These are phyloP conservation scores for Salvia hispanica DNA, from an alignment of 257 asterid genomes.

Conservation along the genomic window DNA sequence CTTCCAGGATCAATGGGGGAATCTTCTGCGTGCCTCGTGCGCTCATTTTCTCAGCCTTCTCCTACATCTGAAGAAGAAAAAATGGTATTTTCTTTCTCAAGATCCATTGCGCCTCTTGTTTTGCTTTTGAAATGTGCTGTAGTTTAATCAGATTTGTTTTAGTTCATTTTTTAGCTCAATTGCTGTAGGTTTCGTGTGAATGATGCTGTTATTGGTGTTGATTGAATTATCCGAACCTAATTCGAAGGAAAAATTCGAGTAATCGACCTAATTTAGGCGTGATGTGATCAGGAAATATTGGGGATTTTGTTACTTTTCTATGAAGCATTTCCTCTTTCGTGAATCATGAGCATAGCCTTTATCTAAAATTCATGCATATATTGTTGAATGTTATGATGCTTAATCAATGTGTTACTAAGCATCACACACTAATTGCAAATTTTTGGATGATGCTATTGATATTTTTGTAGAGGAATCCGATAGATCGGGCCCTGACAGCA, in stretches of 20 bases:
- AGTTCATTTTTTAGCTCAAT: slow-evolving; percentile 5
- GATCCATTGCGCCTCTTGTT: not conserved
- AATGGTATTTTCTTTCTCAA: slow-evolving; percentile 41
- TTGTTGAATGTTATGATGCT: not conserved
- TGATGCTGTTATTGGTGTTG: not conserved
- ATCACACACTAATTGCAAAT: not conserved
- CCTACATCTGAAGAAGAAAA: slow-evolving; percentile 44
- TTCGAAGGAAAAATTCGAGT: not conserved
- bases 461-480: slow-evolving; percentile 60
- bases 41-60: slow-evolving; percentile 64
- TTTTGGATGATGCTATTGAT: not conserved
- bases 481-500: slow-evolving; percentile 68
- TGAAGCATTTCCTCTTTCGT: not conserved
- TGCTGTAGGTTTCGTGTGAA: slow-evolving; percentile 10
- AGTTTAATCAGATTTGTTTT: not conserved
- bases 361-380: slow-evolving; percentile 10
- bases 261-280: not conserved
- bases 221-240: not conserved
- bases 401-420: not conserved
- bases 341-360: not conserved
- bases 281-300: not conserved
- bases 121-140: not conserved
- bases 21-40: slow-evolving; percentile 58
- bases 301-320: not conserved
- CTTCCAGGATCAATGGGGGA: slow-evolving; percentile 54